Evolutionary conservation across 2,329 filamentous ascomycete genomes (phyloP).

Genomic region (Penicillium sp.): DNA sequence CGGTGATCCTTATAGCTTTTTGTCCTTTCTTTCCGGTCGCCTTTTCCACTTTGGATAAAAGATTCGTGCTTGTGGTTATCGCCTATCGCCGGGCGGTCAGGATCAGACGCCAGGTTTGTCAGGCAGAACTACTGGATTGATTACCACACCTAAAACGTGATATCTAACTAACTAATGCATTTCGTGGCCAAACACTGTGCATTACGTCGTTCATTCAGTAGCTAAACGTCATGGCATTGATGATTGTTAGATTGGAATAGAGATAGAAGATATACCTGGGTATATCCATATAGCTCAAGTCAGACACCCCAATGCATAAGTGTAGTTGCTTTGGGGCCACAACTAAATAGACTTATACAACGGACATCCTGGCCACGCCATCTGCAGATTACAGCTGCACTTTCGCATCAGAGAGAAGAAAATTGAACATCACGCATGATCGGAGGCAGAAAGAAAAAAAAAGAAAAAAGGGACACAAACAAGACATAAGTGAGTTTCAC

Average conservation of each 20-base stretch:
- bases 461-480: constrained; percentile 12
- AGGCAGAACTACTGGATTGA: neutral
- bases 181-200: neutral
- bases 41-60: neutral
- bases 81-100: constrained; percentile 19
- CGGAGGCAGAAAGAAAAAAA: constrained; percentile 14
- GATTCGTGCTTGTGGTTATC: constrained; percentile 2
- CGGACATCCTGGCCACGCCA: constrained; percentile 7
- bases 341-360: constrained; percentile 4
- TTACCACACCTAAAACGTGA: neutral
- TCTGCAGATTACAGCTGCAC: constrained; percentile 17
- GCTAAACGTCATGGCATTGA: neutral
- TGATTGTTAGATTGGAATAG: neutral
- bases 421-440: constrained; percentile 21
- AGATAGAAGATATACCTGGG: neutral
- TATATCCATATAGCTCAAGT: neutral
- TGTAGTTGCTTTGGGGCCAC: constrained; percentile 10
- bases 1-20: neutral
- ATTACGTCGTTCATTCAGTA: neutral
- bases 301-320: neutral
- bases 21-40: neutral
- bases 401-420: constrained; percentile 13
- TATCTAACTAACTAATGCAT: too few relatives aligned
- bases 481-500: constrained; percentile 25
- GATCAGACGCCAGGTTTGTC: neutral